Evolutionary conservation across 169 alveolate species (phyloP).

Genomic region (Eimeria brunetti): DNA sequence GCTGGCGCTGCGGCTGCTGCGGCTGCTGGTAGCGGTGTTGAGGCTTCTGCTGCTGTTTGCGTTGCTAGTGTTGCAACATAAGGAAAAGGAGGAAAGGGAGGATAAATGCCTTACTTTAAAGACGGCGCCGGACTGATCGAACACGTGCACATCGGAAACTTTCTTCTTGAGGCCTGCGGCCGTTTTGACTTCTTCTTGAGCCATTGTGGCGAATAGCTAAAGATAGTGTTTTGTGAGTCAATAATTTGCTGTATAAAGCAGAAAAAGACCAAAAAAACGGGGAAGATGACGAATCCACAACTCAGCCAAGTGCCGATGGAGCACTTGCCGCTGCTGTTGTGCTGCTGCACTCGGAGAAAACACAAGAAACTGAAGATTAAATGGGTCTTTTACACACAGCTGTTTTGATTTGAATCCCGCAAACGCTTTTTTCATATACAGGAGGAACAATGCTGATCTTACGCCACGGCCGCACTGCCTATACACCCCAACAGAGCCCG

Average conservation of each 20-base stretch:
- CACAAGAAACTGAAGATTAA: neutral
- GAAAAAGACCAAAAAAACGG: neutral
- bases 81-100: neutral
- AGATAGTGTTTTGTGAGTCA: neutral
- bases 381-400: neutral
- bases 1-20: neutral
- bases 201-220: slow-evolving; percentile 47
- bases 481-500: neutral
- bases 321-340: slow-evolving; percentile 7
- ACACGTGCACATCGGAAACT: slow-evolving; percentile 79
- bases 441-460: neutral
- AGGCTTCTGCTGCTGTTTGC: neutral
- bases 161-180: slow-evolving; percentile 78
- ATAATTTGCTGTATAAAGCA: neutral
- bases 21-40: neutral
- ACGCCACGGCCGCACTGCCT: neutral
- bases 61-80: neutral
- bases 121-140: slow-evolving; percentile 80
- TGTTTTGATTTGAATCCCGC: neutral
- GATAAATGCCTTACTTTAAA: slow-evolving; percentile 46
- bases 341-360: slow-evolving; percentile 4
- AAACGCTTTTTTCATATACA: neutral
- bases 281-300: neutral
- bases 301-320: slow-evolving; percentile 7
- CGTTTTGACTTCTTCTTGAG: slow-evolving; percentile 79